phyloP scores from a whole-genome alignment of 441 rosid genomes.

The Populus hybrid region DNA sequence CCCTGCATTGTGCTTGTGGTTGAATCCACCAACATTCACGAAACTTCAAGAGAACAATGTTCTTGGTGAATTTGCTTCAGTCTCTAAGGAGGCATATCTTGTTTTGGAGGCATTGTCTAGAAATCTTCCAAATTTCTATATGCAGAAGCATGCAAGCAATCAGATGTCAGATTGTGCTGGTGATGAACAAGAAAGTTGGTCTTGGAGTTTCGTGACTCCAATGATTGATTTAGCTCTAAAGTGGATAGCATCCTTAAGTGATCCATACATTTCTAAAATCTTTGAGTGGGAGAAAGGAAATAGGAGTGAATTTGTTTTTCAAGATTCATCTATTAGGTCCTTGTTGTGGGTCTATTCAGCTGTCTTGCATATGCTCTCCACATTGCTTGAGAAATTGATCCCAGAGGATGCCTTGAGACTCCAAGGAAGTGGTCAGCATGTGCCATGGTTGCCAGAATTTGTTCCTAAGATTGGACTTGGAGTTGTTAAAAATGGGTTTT shows the following conservation, averaged over 20 bases:
- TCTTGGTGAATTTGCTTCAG: constrained; percentile 56
- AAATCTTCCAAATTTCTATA: constrained; percentile 65
- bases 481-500: constrained; percentile 56
- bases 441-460: constrained; percentile 86
- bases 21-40: constrained; percentile 65
- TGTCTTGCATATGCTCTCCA: constrained; percentile 58
- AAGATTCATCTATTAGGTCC: constrained; percentile 35
- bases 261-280: constrained; percentile 35
- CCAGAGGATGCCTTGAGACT: constrained; percentile 30
- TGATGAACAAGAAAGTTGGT: constrained; percentile 50
- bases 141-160: constrained; percentile 29
- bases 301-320: constrained; percentile 23
- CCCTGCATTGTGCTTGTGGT: constrained; percentile 84
- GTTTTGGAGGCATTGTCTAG: constrained; percentile 73
- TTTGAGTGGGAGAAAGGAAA: constrained; percentile 35
- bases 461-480: constrained; percentile 80
- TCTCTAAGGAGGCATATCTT: constrained; percentile 65
- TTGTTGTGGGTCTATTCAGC: constrained; percentile 70
- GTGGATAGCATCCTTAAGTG: constrained; percentile 47
- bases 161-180: constrained; percentile 19
- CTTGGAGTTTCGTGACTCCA: constrained; percentile 78
- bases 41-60: constrained; percentile 54
- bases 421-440: constrained; percentile 28
- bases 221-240: constrained; percentile 71
- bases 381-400: constrained; percentile 64